Conservation (phyloP, 352 stramenopile species). For the Phytophthora crassamura region DNA sequence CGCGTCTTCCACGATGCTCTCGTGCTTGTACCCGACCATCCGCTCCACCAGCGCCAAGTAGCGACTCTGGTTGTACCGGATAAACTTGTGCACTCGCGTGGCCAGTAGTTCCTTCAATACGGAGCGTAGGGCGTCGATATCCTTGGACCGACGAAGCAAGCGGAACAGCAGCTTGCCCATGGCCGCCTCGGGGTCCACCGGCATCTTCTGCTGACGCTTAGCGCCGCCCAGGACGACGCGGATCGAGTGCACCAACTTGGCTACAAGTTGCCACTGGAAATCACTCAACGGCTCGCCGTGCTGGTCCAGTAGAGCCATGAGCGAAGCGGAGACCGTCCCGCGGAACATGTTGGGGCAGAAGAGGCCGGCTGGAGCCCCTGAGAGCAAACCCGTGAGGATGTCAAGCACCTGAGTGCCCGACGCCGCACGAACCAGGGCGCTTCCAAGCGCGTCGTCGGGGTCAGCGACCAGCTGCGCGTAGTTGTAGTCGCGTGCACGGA, state of each 20-base stretch:
- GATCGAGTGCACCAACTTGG: constrained; percentile 65
- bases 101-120: constrained; percentile 67
- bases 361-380: constrained; percentile 50
- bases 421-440: constrained; percentile 49
- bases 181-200: constrained; percentile 50
- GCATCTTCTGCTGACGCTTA: constrained; percentile 17
- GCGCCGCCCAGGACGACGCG: constrained; percentile 47
- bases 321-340: constrained; percentile 53
- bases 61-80: constrained; percentile 54
- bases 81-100: constrained; percentile 55
- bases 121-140: constrained; percentile 14
- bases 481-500: constrained; percentile 62
- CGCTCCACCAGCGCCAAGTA: constrained; percentile 54
- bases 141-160: constrained; percentile 44
- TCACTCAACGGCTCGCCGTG: constrained; percentile 36
- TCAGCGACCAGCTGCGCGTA: constrained; percentile 67
- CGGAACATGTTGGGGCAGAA: constrained; percentile 81
- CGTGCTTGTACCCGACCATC: constrained; percentile 57
- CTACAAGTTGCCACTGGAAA: constrained; percentile 57
- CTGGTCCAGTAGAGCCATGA: constrained; percentile 56
- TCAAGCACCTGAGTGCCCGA: constrained; percentile 73
- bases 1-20: constrained; percentile 41
- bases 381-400: constrained; percentile 67
- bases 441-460: constrained; percentile 53
- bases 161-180: constrained; percentile 68